A percentile compares a stretch with the other conserved stretches of the same genome.
These are phyloP conservation scores for Populus hybrid DNA, from an alignment of 441 rosid species.

Conservation along the genomic window DNA sequence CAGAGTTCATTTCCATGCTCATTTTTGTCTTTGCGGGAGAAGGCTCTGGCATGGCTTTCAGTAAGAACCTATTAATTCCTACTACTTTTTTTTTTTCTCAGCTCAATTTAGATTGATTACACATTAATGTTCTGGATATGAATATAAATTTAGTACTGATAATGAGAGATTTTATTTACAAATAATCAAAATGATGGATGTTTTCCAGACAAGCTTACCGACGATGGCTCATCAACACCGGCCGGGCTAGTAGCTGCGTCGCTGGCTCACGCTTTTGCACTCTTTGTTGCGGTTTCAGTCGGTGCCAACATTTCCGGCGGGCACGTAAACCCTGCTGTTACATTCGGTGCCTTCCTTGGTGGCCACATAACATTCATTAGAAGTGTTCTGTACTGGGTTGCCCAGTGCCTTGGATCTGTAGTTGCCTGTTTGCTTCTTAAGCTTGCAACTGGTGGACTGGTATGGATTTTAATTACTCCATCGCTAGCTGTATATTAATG, in stretches of 20 bases:
- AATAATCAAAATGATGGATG: not conserved
- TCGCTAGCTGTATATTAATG: no score
- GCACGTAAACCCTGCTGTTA: constrained; percentile 85
- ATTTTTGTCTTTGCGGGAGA: constrained; percentile 83
- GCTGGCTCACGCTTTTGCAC: constrained; percentile 65
- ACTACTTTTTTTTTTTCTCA: not conserved
- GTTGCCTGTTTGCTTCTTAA: constrained; percentile 77
- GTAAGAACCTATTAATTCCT: constrained; percentile 9
- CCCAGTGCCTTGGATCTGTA: constrained; percentile 70
- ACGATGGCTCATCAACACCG: constrained; percentile 60
- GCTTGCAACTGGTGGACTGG: constrained; percentile 65
- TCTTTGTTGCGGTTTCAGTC: constrained; percentile 75
- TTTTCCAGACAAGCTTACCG: constrained; percentile 52
- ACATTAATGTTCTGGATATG: no score
- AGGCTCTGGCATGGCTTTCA: constrained; percentile 88
- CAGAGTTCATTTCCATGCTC: constrained; percentile 73
- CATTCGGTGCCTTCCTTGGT: constrained; percentile 79
- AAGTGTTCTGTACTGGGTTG: constrained; percentile 69
- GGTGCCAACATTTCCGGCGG: constrained; percentile 85
- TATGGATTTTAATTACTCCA: constrained; percentile 7
- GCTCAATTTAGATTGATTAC: not conserved
- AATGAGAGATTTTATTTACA: not conserved
- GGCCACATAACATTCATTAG: constrained; percentile 75
- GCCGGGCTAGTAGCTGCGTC: constrained; percentile 74
- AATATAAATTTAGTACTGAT: no score